phyloP scores from a whole-genome alignment of 108 stramenopile genomes.

The Licmophora abbreviata region DNA sequence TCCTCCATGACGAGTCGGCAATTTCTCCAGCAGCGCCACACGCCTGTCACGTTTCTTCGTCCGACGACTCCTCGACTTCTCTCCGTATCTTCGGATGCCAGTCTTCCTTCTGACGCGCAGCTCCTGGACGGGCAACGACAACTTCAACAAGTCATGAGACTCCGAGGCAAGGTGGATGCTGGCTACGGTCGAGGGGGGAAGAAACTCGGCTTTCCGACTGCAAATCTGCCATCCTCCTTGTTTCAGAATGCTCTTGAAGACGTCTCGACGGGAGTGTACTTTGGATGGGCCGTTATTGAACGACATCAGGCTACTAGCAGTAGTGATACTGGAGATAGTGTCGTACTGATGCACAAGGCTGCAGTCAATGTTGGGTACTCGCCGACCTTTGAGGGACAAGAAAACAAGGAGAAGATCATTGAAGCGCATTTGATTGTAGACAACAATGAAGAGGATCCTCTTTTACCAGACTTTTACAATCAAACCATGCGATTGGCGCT shows the following conservation, averaged over 20 bases:
- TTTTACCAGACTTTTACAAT: constrained; percentile 66
- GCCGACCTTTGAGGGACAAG: constrained; percentile 83
- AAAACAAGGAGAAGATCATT: constrained; percentile 83
- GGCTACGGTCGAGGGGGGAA: constrained; percentile 88
- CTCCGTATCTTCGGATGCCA: too few relatives aligned
- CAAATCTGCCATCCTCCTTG: constrained; percentile 75
- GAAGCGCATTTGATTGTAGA: constrained; percentile 77
- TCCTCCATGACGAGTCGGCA: too few relatives aligned
- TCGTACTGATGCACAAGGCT: constrained; percentile 43
- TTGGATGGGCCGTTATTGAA: constrained; percentile 75
- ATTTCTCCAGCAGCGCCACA: too few relatives aligned
- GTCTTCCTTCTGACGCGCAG: too few relatives aligned
- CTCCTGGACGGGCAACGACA: background rate
- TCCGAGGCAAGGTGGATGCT: constrained; percentile 56
- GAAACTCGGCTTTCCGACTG: constrained; percentile 84
- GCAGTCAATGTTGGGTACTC: constrained; percentile 89
- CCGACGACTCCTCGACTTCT: too few relatives aligned
- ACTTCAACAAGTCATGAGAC: constrained; percentile 1
- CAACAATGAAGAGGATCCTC: constrained; percentile 10
- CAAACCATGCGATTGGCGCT: constrained; percentile 70
- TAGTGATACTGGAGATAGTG: constrained; percentile 4
- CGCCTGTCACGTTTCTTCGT: too few relatives aligned
- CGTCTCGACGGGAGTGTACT: constrained; percentile 71
- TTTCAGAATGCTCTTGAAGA: constrained; percentile 68
- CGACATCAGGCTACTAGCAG: background rate